phyloP scores from a whole-genome alignment of 768 basidiomycete species.

The Lentinus brumalis region DNA sequence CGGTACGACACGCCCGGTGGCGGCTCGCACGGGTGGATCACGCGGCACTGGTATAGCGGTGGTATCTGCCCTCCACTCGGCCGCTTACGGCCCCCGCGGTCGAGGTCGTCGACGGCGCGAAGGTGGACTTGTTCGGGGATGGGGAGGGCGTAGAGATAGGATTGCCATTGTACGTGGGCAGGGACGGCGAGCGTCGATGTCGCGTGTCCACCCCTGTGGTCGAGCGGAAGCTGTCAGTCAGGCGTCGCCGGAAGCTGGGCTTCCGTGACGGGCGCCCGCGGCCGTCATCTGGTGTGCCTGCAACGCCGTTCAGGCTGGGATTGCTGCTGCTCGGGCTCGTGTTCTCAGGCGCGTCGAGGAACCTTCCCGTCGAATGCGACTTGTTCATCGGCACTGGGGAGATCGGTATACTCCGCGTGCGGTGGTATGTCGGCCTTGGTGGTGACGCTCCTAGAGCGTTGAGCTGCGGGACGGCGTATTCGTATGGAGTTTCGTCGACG shows the following conservation, averaged over 20 bases:
- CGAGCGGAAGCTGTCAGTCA: conserved; percentile 26
- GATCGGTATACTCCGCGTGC: conserved; percentile 53
- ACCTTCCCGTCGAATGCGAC: conserved; percentile 29
- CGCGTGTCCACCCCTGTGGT: conserved; percentile 19
- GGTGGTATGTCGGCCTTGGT: conserved; percentile 30
- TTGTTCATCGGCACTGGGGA: conserved; percentile 35
- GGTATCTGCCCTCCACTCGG: conserved; percentile 17
- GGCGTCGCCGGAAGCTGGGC: conserved; percentile 29
- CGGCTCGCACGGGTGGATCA: conserved; percentile 69
- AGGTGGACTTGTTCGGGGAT: conserved; percentile 23
- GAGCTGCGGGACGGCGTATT: conserved; percentile 9
- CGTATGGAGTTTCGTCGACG: conserved; percentile 28
- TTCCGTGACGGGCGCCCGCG: conserved; percentile 27
- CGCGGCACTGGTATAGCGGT: conserved; percentile 66
- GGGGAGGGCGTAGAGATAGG: neutral
- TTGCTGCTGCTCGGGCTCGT: conserved; percentile 21
- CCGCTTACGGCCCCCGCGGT: neutral
- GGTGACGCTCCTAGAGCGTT: conserved; percentile 1
- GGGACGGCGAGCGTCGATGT: conserved; percentile 28
- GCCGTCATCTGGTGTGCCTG: conserved; percentile 10
- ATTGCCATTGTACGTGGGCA: conserved; percentile 10
- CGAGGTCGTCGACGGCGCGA: neutral
- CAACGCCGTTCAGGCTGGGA: conserved; percentile 15
- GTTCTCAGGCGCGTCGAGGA: conserved; percentile 22
- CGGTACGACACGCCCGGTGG: conserved; percentile 67